These are phyloP conservation scores for Saccharomyces paradoxus DNA, from an alignment of 805 yeast species.

Conservation along the genomic window DNA sequence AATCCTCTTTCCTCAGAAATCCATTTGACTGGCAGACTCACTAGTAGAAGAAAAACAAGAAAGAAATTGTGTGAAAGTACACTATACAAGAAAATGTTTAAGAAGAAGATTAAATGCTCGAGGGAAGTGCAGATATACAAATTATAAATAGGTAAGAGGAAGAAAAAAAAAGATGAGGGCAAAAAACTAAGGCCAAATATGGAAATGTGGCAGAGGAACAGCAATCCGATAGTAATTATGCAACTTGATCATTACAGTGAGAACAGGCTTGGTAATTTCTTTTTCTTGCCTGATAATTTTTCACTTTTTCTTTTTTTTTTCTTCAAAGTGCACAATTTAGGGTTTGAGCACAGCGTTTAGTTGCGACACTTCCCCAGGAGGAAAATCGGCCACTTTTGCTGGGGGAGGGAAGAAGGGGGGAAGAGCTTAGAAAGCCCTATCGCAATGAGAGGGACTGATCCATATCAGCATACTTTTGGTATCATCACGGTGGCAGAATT, in stretches of 20 bases:
- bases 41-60: too few relatives aligned
- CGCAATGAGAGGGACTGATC: neutral
- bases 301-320: constrained; percentile 1
- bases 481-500: neutral
- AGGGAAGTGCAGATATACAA: neutral
- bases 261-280: constrained; percentile 1
- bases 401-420: neutral
- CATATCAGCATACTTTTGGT: neutral
- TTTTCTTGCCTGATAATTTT: constrained; percentile 1
- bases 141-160: neutral
- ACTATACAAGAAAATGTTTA: too few relatives aligned
- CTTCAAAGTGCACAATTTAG: neutral
- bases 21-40: neutral
- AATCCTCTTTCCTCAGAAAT: neutral
- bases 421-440: neutral
- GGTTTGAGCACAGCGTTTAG: neutral
- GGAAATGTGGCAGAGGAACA: neutral
- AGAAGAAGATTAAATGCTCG: neutral
- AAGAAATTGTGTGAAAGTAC: neutral
- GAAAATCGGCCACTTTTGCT: neutral
- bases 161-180: neutral
- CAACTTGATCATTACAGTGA: neutral
- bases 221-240: neutral
- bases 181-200: neutral
- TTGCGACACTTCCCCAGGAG: neutral